phyloP scores from a whole-genome alignment of 2,329 filamentous ascomycete genomes.

The Neonectria neomacrospora region DNA sequence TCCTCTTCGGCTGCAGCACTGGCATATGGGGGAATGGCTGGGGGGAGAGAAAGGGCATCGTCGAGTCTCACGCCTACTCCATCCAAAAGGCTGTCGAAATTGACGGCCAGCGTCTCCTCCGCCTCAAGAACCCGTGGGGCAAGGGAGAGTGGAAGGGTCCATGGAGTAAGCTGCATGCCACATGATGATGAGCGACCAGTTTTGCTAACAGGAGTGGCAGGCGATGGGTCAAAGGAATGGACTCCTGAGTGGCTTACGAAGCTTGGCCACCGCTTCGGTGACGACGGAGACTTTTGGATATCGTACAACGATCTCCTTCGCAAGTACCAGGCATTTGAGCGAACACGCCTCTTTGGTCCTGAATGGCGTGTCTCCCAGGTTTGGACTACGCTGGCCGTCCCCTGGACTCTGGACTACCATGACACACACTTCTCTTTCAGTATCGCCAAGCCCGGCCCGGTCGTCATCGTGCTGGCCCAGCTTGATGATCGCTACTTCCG shows the following conservation, averaged over 20 bases:
- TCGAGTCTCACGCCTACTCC: conserved; percentile 70
- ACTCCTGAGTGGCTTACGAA: conserved; percentile 81
- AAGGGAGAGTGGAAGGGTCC: conserved; percentile 82
- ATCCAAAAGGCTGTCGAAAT: conserved; percentile 68
- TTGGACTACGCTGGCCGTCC: conserved; percentile 64
- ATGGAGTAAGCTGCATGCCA: conserved; percentile 64
- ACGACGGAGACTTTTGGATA: conserved; percentile 76
- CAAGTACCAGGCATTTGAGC: conserved; percentile 68
- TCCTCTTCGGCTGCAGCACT: conserved; percentile 72
- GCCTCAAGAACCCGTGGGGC: conserved; percentile 83
- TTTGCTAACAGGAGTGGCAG: conserved; percentile 44
- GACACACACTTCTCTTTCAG: conserved; percentile 64
- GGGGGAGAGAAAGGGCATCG: conserved; percentile 64
- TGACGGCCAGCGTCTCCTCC: conserved; percentile 69
- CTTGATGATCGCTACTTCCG: conserved; percentile 68
- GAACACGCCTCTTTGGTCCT: conserved; percentile 65
- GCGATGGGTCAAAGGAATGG: conserved; percentile 86
- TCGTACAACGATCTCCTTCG: conserved; percentile 68
- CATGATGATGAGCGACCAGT: background rate
- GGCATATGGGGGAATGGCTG: conserved; percentile 50
- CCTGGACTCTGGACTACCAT: conserved; percentile 67
- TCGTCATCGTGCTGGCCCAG: conserved; percentile 67
- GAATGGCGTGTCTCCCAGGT: conserved; percentile 63
- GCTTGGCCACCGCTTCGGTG: conserved; percentile 78
- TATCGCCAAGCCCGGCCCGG: conserved; percentile 59